These are phyloP conservation scores for Cordyceps cicadae DNA, from an alignment of 2,329 filamentous ascomycete genomes.

Conservation along the genomic window DNA sequence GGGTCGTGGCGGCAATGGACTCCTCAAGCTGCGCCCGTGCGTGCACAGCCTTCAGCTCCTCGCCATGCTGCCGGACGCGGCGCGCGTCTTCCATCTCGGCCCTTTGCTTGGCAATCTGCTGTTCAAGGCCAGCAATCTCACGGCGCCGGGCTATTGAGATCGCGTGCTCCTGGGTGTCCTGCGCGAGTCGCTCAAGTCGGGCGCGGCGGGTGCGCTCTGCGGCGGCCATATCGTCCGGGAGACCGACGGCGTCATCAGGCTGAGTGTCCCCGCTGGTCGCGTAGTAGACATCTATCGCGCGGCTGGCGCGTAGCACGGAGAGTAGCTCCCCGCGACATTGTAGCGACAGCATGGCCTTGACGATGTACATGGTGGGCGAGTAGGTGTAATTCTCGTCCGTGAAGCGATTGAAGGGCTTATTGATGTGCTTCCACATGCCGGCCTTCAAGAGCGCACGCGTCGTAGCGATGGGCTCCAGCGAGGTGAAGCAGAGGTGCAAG, in stretches of 20 bases:
- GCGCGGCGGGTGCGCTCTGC: constrained; percentile 44
- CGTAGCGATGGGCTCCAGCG: constrained; percentile 44
- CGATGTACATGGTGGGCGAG: constrained; percentile 57
- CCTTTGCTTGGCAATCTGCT: constrained; percentile 40
- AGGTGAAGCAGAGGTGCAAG: constrained; percentile 52
- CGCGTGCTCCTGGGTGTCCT: constrained; percentile 41
- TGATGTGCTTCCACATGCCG: constrained; percentile 57
- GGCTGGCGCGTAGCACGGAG: constrained; percentile 41
- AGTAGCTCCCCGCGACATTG: constrained; percentile 36
- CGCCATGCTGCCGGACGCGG: constrained; percentile 35
- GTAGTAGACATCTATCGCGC: constrained; percentile 46
- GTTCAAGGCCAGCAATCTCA: constrained; percentile 44
- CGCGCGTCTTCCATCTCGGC: constrained; percentile 45
- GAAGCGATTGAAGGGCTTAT: constrained; percentile 50
- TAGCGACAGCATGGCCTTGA: constrained; percentile 34
- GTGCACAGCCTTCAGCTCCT: constrained; percentile 36
- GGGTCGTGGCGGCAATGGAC: constrained; percentile 23
- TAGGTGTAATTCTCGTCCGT: constrained; percentile 47
- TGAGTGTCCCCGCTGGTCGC: constrained; percentile 44
- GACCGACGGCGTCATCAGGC: constrained; percentile 43
- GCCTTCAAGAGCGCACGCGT: constrained; percentile 52
- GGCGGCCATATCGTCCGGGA: constrained; percentile 41
- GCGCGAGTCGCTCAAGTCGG: constrained; percentile 34
- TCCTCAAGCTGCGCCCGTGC: constrained; percentile 42
- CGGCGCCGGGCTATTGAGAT: constrained; percentile 39